A percentile compares a stretch with the other conserved stretches of the same genome.
Conservation (phyloP, 2,329 filamentous ascomycete species). For the Fusarium camptoceras region DNA sequence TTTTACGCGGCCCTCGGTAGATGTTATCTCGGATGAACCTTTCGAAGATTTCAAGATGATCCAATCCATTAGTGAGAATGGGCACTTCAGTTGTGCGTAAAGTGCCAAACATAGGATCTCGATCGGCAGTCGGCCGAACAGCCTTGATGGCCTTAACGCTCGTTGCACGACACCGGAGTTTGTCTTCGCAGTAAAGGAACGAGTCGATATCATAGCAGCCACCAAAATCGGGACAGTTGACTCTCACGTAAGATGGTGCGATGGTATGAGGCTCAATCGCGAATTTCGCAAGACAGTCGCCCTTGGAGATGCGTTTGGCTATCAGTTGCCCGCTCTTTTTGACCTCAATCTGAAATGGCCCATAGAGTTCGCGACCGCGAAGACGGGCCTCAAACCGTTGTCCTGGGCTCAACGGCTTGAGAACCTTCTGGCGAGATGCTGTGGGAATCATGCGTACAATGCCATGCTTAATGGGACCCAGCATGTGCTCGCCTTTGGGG, state of each 20-base stretch:
- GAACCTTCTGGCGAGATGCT: not conserved
- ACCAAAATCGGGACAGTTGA: not conserved
- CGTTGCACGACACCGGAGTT: constrained; percentile 8
- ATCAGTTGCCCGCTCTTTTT: not conserved
- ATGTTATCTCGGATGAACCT: not conserved
- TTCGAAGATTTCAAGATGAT: not conserved
- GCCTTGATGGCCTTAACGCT: constrained; percentile 8
- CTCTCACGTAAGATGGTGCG: not conserved
- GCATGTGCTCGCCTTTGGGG: not conserved
- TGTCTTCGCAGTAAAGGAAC: constrained; percentile 6
- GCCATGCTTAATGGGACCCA: constrained; percentile 9
- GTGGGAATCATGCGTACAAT: constrained; percentile 11
- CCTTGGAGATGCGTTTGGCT: not conserved
- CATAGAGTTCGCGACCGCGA: not conserved
- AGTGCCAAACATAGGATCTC: not conserved
- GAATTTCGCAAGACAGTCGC: not conserved
- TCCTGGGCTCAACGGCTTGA: not conserved
- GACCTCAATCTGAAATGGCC: not conserved
- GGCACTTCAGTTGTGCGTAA: not conserved
- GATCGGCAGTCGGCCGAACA: not conserved
- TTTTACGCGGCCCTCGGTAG: rapidly evolving
- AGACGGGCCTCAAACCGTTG: not conserved
- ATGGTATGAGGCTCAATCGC: not conserved
- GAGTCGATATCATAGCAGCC: constrained; percentile 8
- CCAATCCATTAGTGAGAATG: not conserved